These are phyloP conservation scores for Plasmodium vinckei DNA, from an alignment of 169 alveolate genomes.

Conservation along the genomic window DNA sequence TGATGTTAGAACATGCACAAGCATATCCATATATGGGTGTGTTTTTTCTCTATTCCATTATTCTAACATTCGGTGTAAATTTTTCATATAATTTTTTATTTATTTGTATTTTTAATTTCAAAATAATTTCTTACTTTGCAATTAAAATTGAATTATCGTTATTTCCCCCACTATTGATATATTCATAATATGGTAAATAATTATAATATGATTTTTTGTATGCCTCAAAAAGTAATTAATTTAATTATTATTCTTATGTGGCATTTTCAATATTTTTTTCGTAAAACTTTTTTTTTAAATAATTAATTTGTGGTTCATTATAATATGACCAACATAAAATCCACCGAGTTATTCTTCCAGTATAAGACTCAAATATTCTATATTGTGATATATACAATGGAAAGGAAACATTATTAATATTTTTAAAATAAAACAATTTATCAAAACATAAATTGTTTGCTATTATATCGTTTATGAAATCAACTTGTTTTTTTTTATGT, in stretches of 20 bases:
- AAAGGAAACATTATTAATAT: conserved; percentile 21
- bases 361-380: conserved; percentile 80
- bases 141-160: too few relatives aligned
- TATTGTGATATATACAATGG: conserved; percentile 80
- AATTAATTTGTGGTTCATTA: conserved; percentile 77
- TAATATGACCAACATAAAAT: conserved; percentile 85
- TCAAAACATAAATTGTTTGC: conserved; percentile 38
- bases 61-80: too few relatives aligned
- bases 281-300: conserved; percentile 16
- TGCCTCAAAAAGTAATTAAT: too few relatives aligned
- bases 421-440: conserved; percentile 16
- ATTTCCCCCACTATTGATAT: too few relatives aligned
- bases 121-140: too few relatives aligned
- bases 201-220: too few relatives aligned
- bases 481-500: conserved; percentile 71
- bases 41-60: too few relatives aligned
- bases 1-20: neutral
- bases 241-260: too few relatives aligned
- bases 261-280: neutral
- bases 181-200: too few relatives aligned
- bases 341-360: conserved; percentile 84
- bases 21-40: neutral
- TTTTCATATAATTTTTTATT: too few relatives aligned
- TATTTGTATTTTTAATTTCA: too few relatives aligned
- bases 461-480: conserved; percentile 72